These are phyloP conservation scores for Mucor velutinosus DNA, from an alignment of 371 early-diverging fungal species.

Conservation along the genomic window DNA sequence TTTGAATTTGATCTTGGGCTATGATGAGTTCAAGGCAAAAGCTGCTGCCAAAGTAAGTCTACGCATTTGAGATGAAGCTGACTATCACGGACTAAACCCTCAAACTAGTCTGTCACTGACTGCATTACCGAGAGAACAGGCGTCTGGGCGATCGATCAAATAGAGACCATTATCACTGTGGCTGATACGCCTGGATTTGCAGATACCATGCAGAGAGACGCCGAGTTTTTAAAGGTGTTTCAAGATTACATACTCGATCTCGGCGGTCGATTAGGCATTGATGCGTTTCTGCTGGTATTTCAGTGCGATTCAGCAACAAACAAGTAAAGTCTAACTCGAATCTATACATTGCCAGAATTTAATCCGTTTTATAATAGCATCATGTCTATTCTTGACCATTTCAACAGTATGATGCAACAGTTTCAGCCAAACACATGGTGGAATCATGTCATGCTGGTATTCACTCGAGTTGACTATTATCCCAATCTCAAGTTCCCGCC, in stretches of 20 bases:
- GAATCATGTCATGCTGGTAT: conserved; percentile 55
- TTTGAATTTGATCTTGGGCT: conserved; percentile 51
- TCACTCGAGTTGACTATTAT: conserved; percentile 53
- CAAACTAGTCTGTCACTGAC: conserved; percentile 47
- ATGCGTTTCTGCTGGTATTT: conserved; percentile 53
- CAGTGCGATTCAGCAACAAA: conserved; percentile 37
- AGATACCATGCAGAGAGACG: conserved; percentile 51
- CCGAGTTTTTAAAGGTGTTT: conserved; percentile 40
- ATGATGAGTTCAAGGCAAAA: conserved; percentile 49
- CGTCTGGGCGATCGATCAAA: conserved; percentile 44
- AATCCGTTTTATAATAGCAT: conserved; percentile 6
- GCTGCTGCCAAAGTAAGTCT: conserved; percentile 45
- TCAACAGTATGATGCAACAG: conserved; percentile 47
- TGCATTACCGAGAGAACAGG: conserved; percentile 54
- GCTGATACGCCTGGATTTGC: conserved; percentile 61
- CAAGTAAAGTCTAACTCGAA: background rate
- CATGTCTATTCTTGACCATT: conserved; percentile 42
- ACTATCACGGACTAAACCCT: background rate
- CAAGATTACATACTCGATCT: conserved; percentile 50
- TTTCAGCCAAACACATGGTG: conserved; percentile 44
- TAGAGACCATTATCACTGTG: conserved; percentile 45
- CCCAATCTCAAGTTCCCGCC: conserved; percentile 16
- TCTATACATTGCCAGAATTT: background rate
- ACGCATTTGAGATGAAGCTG: background rate
- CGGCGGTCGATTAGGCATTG: conserved; percentile 49